These are phyloP conservation scores for Sporothrix globosa DNA, from an alignment of 2,329 filamentous ascomycete species.

Conservation along the genomic window DNA sequence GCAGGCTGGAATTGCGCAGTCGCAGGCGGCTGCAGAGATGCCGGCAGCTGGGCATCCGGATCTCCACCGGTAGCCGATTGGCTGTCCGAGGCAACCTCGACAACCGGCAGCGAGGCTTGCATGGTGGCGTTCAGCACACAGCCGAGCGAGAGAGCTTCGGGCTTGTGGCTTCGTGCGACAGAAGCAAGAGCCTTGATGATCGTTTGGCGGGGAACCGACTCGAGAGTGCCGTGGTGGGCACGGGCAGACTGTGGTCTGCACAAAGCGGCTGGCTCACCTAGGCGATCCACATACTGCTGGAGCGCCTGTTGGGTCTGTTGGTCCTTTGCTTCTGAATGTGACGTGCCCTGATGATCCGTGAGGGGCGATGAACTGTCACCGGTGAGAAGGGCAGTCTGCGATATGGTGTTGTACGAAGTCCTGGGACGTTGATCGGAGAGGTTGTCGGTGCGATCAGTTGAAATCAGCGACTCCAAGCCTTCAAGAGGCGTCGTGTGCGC, in stretches of 20 bases:
- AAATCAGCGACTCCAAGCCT: conserved; percentile 34
- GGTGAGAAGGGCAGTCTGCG: conserved; percentile 13
- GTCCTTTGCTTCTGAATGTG: not conserved
- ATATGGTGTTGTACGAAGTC: conserved; percentile 30
- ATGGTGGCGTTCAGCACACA: conserved; percentile 57
- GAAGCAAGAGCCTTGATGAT: conserved; percentile 81
- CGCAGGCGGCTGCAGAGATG: conserved; percentile 12
- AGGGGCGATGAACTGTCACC: not conserved
- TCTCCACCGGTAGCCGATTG: conserved; percentile 37
- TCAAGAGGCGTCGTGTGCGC: conserved; percentile 33
- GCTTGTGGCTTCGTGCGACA: conserved; percentile 61
- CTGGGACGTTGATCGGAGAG: conserved; percentile 27
- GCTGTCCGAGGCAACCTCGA: conserved; percentile 37
- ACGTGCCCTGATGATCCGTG: conserved; percentile 40
- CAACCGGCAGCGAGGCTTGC: conserved; percentile 37
- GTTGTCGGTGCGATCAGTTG: not conserved
- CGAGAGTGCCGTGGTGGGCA: conserved; percentile 54
- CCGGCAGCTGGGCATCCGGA: conserved; percentile 35
- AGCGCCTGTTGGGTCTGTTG: conserved; percentile 37
- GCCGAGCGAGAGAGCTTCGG: conserved; percentile 65
- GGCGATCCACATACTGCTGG: conserved; percentile 29
- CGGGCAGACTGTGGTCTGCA: conserved; percentile 34
- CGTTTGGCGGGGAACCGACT: conserved; percentile 75
- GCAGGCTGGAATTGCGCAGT: conserved; percentile 7
- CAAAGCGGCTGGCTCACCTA: conserved; percentile 29